These are phyloP conservation scores for Sphaerosporella brunnea DNA, from an alignment of 495 filamentous ascomycete genomes.

Conservation along the genomic window DNA sequence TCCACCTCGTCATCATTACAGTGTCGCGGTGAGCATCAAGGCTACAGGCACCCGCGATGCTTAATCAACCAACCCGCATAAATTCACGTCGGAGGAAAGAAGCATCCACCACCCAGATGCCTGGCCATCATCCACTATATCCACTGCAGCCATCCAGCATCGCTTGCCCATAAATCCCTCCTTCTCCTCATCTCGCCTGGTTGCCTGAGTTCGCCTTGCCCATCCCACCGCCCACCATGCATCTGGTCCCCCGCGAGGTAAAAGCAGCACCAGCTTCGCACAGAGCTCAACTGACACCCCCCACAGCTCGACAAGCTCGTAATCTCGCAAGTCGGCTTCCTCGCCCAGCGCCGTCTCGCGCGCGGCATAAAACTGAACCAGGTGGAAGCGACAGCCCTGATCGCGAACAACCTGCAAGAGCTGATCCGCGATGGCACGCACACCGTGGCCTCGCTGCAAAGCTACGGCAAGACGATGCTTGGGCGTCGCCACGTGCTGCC, in stretches of 20 bases:
- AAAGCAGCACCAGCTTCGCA: too few relatives aligned
- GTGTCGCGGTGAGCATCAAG: too few relatives aligned
- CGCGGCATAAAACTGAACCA: constrained; percentile 82
- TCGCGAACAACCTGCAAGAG: constrained; percentile 80
- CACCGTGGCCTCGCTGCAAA: constrained; percentile 83
- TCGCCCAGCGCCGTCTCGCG: constrained; percentile 79
- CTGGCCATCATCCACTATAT: too few relatives aligned
- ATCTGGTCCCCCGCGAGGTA: constrained; percentile 75
- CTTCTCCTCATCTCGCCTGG: neutral
- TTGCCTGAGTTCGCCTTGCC: too few relatives aligned
- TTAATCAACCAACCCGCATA: too few relatives aligned
- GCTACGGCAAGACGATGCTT: constrained; percentile 75
- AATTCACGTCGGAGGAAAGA: too few relatives aligned
- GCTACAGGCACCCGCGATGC: too few relatives aligned
- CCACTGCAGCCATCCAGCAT: too few relatives aligned
- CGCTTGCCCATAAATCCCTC: too few relatives aligned
- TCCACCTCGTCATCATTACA: too few relatives aligned
- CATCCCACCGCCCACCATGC: constrained; percentile 36
- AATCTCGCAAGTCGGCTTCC: constrained; percentile 72
- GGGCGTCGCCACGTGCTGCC: constrained; percentile 87
- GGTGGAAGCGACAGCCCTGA: constrained; percentile 74
- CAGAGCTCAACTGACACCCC: constrained; percentile 4
- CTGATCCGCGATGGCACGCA: constrained; percentile 94
- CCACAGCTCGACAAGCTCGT: constrained; percentile 83
- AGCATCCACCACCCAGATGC: too few relatives aligned